phyloP scores from a whole-genome alignment of 2,329 filamentous ascomycete genomes.

The Ophiostoma piceae region DNA sequence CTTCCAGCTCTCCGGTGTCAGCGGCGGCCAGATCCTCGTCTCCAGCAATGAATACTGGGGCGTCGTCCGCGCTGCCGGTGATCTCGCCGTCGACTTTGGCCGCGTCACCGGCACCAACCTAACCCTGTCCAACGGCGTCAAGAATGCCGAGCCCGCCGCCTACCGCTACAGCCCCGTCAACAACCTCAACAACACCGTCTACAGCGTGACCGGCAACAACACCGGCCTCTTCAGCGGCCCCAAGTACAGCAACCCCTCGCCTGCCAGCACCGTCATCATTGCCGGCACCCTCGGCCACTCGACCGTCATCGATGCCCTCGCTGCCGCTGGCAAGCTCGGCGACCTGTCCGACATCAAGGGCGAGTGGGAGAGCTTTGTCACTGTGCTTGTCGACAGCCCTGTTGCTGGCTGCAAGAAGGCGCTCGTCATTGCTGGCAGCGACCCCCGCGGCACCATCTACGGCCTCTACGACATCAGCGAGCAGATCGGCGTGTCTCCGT shows the following conservation, averaged over 20 bases:
- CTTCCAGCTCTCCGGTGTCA: constrained; percentile 35
- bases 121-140: constrained; percentile 49
- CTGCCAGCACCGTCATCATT: constrained; percentile 55
- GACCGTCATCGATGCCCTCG: constrained; percentile 53
- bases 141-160: constrained; percentile 34
- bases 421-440: constrained; percentile 63
- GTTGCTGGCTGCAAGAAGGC: constrained; percentile 52
- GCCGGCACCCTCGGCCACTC: constrained; percentile 64
- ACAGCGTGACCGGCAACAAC: constrained; percentile 36
- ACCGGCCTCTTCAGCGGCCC: constrained; percentile 43
- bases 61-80: constrained; percentile 61
- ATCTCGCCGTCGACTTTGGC: constrained; percentile 64
- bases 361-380: constrained; percentile 65
- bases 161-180: constrained; percentile 44
- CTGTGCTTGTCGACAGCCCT: constrained; percentile 53
- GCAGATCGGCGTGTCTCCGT: constrained; percentile 67
- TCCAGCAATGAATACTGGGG: constrained; percentile 59
- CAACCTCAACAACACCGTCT: constrained; percentile 46
- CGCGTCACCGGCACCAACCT: constrained; percentile 64
- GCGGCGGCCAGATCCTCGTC: constrained; percentile 48
- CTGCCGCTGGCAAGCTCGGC: constrained; percentile 53
- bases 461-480: constrained; percentile 67
- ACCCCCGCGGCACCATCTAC: constrained; percentile 61
- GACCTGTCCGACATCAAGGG: constrained; percentile 49
- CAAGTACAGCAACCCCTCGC: constrained; percentile 39